Evolutionary conservation across 2,329 filamentous ascomycete species (phyloP), one percentile per base, ranked within the genome.

Genomic region (Fusarium devonianum): DNA sequence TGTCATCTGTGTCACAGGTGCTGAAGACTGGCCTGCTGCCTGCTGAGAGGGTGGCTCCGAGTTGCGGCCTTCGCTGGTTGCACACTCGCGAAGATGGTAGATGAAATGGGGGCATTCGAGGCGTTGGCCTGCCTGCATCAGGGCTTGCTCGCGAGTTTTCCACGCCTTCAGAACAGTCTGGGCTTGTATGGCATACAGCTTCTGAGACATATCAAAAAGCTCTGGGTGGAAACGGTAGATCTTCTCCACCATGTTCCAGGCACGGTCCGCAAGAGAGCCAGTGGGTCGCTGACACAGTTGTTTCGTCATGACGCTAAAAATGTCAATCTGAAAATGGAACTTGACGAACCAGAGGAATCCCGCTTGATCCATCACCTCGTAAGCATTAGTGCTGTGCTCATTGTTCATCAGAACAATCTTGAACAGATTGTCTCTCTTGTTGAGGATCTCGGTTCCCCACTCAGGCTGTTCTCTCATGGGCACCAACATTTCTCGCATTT

Each of bases 261-360:
- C 81, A 21, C 78, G 74, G 33, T 84, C 80, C 7, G 82, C 76
- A 8, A 84, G 69, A 4, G 64, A 67, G 7, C 82, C 82, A 2
- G 71, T 71, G 1, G 73, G 74, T 26, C 78, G 77, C 22, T 75
- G 72, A 53, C 74, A 77, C 10, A 85, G 74, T 61, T 83, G 79
- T 4, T 79, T 79, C 0, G 78, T 76, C 65, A 83, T 73, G 62
- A 81, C 82, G 26, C 78, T 70, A 52, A 84, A 80, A 17, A 84
- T 69, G 45, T 83, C 82, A 36, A 79, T 67, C 59, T 84, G 81
- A 65, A 85, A 83, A 59, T 83, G 77, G 17, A 72, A 68, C 50
- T 76, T 75, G 63, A 77, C 71, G 56, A 79, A 83, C 82, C 82
- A 85, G 9, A 79, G 60, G 62, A 83, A 85, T 2, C 78, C 78